A percentile compares a stretch with the other conserved stretches of the same genome.
Evolutionary conservation across 345 rosid genomes (phyloP).

Genomic region (Mallotus nudiflorus): DNA sequence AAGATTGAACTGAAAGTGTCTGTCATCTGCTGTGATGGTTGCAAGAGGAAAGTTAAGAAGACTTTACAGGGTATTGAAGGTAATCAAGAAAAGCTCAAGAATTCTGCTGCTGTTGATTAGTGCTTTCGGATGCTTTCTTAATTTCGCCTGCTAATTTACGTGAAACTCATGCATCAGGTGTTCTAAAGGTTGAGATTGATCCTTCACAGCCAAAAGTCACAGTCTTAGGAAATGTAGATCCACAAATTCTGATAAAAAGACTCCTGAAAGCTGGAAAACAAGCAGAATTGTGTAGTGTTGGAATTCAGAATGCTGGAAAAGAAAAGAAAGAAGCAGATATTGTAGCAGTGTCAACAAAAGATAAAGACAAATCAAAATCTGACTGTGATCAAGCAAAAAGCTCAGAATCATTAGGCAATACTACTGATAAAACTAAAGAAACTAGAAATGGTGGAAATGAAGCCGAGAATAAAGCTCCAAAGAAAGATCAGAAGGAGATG

Average conservation of each 20-base stretch:
- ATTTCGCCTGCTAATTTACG: conserved; percentile 3
- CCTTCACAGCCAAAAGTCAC: conserved; percentile 46
- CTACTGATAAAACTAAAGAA: conserved; percentile 19
- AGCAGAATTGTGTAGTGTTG: conserved; percentile 40
- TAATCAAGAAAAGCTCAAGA: conserved; percentile 3
- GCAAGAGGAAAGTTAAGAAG: conserved; percentile 67
- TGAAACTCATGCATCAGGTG: conserved; percentile 38
- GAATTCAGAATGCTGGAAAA: conserved; percentile 23
- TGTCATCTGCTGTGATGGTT: conserved; percentile 63
- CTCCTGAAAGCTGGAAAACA: conserved; percentile 54
- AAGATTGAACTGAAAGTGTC: conserved; percentile 57
- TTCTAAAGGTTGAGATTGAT: conserved; percentile 49
- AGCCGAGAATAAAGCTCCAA: conserved; percentile 10
- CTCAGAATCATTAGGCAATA: conserved; percentile 13
- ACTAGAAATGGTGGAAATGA: neutral
- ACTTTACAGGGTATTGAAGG: conserved; percentile 49
- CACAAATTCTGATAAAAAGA: conserved; percentile 40
- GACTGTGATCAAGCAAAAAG: conserved; percentile 22
- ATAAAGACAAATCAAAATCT: conserved; percentile 22
- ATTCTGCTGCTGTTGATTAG: neutral
- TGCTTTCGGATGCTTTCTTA: neutral
- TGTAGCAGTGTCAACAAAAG: neutral
- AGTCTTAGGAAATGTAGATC: conserved; percentile 44
- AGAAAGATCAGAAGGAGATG: conserved; percentile 18
- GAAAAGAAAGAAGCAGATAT: conserved; percentile 28